Percentiles rank a stretch among this genome's conserved stretches.
Evolutionary conservation across 2,329 filamentous ascomycete genomes (phyloP).

Genomic region (Elsinoe batatas): DNA sequence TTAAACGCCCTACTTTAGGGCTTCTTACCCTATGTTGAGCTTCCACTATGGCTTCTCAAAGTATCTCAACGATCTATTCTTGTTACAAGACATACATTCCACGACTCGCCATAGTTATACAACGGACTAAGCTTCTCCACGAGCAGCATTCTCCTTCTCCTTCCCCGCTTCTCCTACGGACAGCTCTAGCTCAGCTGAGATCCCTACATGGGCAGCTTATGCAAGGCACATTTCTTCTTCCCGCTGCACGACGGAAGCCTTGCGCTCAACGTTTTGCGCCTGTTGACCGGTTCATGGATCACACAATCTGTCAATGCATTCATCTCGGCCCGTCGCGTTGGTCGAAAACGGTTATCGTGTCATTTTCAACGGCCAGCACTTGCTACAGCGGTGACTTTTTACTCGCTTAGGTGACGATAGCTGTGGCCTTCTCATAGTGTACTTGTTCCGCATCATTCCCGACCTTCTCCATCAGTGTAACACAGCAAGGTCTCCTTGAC

Average conservation of each 20-base stretch:
- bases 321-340: background rate
- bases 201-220: background rate
- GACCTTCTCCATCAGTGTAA: background rate
- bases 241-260: background rate
- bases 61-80: no score
- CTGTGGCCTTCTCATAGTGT: background rate
- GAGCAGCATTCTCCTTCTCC: background rate
- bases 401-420: background rate
- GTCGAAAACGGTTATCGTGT: background rate
- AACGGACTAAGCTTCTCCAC: no score
- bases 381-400: background rate
- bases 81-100: no score
- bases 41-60: no score
- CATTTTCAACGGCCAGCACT: background rate
- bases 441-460: background rate
- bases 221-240: constrained; percentile 3
- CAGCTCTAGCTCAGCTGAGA: background rate
- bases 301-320: background rate
- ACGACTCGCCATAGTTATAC: no score
- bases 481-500: no score
- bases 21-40: no score
- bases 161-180: background rate
- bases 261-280: background rate
- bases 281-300: constrained; percentile 3
- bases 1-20: no score